Evolutionary conservation across 345 rosid genomes (phyloP).

Genomic region (Noccaea caerulescens): DNA sequence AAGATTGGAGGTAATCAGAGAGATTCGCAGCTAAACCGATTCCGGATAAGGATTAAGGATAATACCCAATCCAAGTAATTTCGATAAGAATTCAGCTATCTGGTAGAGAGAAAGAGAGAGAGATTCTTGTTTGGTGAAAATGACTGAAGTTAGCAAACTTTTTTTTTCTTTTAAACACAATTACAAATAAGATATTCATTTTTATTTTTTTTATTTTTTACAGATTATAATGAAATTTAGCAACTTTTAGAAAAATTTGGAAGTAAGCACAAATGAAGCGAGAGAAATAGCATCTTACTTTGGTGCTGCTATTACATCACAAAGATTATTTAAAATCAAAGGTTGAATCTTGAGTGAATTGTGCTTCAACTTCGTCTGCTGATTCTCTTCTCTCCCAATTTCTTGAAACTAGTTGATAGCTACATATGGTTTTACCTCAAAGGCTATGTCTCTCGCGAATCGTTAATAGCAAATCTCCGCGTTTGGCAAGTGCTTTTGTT

Average conservation of each 20-base stretch:
- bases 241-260: too few relatives aligned
- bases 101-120: too few relatives aligned
- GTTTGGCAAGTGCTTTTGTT: slow-evolving; percentile 21
- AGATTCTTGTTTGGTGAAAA: too few relatives aligned
- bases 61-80: too few relatives aligned
- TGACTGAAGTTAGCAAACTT: too few relatives aligned
- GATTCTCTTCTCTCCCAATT: background rate
- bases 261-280: too few relatives aligned
- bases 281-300: background rate
- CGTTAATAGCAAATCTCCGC: slow-evolving; percentile 8
- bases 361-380: background rate
- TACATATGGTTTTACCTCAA: slow-evolving; percentile 35
- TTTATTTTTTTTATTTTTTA: too few relatives aligned
- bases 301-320: background rate
- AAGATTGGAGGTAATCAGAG: slow-evolving; percentile 9
- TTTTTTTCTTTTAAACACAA: too few relatives aligned
- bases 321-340: background rate
- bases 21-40: background rate
- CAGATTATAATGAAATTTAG: too few relatives aligned
- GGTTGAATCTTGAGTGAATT: background rate
- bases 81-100: background rate
- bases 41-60: background rate
- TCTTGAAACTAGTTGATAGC: background rate
- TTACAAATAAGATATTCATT: too few relatives aligned
- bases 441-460: background rate